Evolutionary conservation across 495 filamentous ascomycete species (phyloP).

Genomic region (Podospora tetraspora): DNA sequence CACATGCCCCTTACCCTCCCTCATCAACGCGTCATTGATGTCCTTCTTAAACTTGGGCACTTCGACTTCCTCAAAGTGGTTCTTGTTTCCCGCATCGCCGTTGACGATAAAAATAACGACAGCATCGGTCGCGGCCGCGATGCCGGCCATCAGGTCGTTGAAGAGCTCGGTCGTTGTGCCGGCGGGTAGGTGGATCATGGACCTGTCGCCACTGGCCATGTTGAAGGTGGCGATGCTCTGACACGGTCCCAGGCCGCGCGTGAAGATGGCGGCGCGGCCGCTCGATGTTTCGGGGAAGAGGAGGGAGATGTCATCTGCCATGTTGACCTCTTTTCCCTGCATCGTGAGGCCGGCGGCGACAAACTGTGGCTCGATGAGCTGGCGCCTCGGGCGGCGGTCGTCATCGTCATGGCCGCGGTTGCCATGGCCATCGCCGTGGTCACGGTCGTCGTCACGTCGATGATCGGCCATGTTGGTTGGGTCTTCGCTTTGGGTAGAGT

Average conservation of each 20-base stretch:
- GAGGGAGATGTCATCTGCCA: background rate
- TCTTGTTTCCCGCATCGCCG: background rate
- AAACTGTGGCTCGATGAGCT: background rate
- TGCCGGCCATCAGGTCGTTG: background rate
- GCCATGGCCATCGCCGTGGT: background rate
- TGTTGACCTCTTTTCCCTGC: background rate
- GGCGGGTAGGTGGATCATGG: background rate
- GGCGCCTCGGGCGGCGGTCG: background rate
- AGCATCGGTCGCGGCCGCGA: background rate
- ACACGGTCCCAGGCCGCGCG: background rate
- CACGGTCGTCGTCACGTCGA: background rate
- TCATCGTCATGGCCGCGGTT: background rate
- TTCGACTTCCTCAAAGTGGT: background rate
- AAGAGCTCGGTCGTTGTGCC: background rate
- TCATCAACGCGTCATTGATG: background rate
- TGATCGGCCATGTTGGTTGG: background rate
- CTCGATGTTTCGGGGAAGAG: background rate
- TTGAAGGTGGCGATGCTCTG: background rate
- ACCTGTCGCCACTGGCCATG: background rate
- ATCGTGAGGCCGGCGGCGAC: background rate
- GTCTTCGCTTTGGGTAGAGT: background rate
- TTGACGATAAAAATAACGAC: background rate
- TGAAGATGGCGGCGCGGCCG: background rate
- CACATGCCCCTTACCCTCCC: background rate
- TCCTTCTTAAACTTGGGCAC: background rate